Evolutionary conservation across 2,329 filamentous ascomycete genomes (phyloP), one percentile per base, ranked within the genome.

Genomic region (Pseudogymnoascus sp.): DNA sequence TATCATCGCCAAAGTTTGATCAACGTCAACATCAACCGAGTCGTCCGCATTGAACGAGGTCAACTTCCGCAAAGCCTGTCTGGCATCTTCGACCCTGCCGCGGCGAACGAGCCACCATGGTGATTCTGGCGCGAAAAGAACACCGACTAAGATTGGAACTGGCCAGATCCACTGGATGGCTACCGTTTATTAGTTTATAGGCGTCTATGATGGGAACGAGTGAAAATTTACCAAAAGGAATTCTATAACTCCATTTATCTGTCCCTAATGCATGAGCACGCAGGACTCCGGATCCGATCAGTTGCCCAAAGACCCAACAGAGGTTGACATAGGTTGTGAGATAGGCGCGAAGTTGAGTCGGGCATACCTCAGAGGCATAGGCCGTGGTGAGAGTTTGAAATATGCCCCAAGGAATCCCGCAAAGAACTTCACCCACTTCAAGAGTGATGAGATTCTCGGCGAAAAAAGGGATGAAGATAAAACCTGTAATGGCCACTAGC

Each of bases 1-100:
- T 89, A 96, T 96, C 90, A 96, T 96, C 70, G 90, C 87, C 60
- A 96, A 81, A 0, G 90, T 95, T 77, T 95, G 90, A 67, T 96
- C 89, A 10, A 89, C 84, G 31, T 65, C 63, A 61, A 70, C 65
- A 71, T 96, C 85, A 13, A 48, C 45, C 31, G 68, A 63, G 28
- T 60, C 62, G 10, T 65, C 54, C 7, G 61, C 62, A 31, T 67
- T 66, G 8, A 60, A 37, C 2, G 66, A 65, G 16, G 69, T 70
- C 21, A 70, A 43, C 10, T 25, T 36, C 19, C 16, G 63, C 5
- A 71, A 48, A 14, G 69, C 61, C 41, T 67, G 72, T 67, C 79
- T 79, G 11, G 79, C 79, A 39, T 79, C 76, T 23, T 77, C 73
- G 0, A 76, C 72, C 8, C 74, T 74, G 4, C 76, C 75, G 63